Evolutionary conservation across 148 eudicot genomes (phyloP), one percentile per base, ranked within the genome.

Genomic region (Nepenthes mirabilis): DNA sequence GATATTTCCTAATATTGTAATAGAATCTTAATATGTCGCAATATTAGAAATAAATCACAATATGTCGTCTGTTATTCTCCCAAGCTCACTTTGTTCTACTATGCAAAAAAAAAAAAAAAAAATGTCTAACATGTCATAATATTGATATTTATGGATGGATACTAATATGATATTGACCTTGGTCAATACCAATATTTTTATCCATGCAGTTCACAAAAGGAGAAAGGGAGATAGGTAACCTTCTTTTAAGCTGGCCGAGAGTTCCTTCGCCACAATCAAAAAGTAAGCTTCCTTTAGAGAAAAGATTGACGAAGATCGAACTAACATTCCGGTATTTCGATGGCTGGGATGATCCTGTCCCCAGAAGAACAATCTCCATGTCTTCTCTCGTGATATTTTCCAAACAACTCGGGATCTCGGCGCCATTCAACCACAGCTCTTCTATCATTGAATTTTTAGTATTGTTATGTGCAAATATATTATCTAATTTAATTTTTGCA

Each of bases 301-400:
- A 93, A 69, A 93, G 93, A 65, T 93, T 83, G 76, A 93, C 77
- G 66, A 75, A 84, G 67, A 83, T 84, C 48, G 96, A 83, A 66
- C 77, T 93, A 69, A 93, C 98, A 68, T 93, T 93, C 47, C 98
- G 77, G 59, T 88, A 93, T 58, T 93, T 93, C n/a, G 98, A 93
- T 55, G 98, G 98, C 65, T 93, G 98, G 37, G 96, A 88, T n/a
- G 98, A 93, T 40, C 98, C 98, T 2, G 98, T 93, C 10, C 98
- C 98, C 13, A 93, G 74, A 69, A 93, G 95, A 71, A 88, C 90
- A 61, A 93, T 85, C 78, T 93, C 98, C 82, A 86, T 69, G 56
- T 93, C 98, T 71, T 93, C 95, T 75, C 98, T 75, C 32, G 83
- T 70, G 63, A 93, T 74, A 72, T 79, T 75, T 70, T 83, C 82